Evolutionary conservation across 305 asterid species (phyloP), one percentile per base, ranked within the genome.

Genomic region (Coffea humblotiana): DNA sequence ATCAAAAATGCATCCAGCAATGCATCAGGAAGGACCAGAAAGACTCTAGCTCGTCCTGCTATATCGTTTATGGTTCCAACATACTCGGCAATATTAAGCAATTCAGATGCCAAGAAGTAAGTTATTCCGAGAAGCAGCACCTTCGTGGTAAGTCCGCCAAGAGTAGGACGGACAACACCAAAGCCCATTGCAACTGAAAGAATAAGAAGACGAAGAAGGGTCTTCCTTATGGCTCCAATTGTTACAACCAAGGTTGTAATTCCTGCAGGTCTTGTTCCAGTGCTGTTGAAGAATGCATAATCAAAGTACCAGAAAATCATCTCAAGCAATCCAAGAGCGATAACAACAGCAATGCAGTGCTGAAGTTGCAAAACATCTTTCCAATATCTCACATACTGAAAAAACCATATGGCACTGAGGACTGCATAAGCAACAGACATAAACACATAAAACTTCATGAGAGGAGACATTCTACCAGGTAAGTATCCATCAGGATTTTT

Each of bases 81-180:
- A 82, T 90, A 83, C 86, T 96, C 97, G 5, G 98, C 90, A 85
- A 92, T 82, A 84, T 91, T 92, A 40, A 96, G 89, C 93, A 96
- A 84, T 87, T 90, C 96, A 27, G 95, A 77, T 70, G 98, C 97
- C 86, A 96, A 47, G 76, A 96, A 89, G 70, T 90, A 96, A 54
- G 99, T 96, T 73, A 75, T 67, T 80, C 99, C 99, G 87, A 94
- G 82, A 37, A 92, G 92, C 82, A 94, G 86, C 86, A 96, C 98
- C 85, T 96, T 96, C 48, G 95, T 87, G 65, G 99, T 94, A 66
- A 96, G 90, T 67, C 98, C 99, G 75, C 98, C 99, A 76, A 96
- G 98, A 49, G 99, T 96, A 66, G 99, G 99, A 14, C 98, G 92
- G 72, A 94, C 97, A 72, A 96, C 98, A 69, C 99, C 99, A 83